Conservation (phyloP, 2,329 filamentous ascomycete species). For the Byssothecium circinans region DNA sequence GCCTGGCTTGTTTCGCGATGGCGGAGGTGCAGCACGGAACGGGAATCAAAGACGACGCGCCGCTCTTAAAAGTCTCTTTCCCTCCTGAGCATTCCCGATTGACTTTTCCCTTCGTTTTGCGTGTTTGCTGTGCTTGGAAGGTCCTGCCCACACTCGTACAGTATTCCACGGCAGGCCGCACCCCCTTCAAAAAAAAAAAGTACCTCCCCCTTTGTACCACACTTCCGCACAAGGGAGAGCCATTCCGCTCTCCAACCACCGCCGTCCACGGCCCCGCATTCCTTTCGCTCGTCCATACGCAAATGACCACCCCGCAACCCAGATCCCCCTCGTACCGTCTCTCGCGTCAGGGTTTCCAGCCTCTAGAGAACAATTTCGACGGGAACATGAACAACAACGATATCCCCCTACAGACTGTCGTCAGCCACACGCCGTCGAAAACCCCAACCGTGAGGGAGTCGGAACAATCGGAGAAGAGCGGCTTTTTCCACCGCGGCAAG, state of each 20-base stretch:
- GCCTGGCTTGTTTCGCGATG: slow-evolving; percentile 15
- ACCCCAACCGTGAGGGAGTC: slow-evolving; percentile 23
- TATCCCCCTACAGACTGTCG: slow-evolving; percentile 62
- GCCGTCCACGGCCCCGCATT: background rate
- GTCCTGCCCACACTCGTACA: no score
- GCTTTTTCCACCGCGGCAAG: slow-evolving; percentile 43
- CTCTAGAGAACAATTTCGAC: slow-evolving; percentile 26
- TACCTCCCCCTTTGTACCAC: no score
- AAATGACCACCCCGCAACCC: slow-evolving; percentile 20
- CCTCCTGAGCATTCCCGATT: background rate
- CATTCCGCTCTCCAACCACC: background rate
- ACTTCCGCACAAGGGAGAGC: no score
- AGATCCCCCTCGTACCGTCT: slow-evolving; percentile 23
- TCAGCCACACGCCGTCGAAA: slow-evolving; percentile 50
- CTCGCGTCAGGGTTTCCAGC: slow-evolving; percentile 40
- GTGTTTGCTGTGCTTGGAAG: no score
- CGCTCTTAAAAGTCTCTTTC: no score
- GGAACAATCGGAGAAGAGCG: slow-evolving; percentile 41
- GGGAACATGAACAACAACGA: slow-evolving; percentile 51
- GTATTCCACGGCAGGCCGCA: no score
- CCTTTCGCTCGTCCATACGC: slow-evolving; percentile 3
- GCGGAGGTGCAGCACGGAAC: background rate
- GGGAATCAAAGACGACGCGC: background rate
- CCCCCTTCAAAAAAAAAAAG: no score
- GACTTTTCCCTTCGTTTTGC: background rate